Conservation (phyloP, 495 filamentous ascomycete species). For the Neurospora sp. region DNA sequence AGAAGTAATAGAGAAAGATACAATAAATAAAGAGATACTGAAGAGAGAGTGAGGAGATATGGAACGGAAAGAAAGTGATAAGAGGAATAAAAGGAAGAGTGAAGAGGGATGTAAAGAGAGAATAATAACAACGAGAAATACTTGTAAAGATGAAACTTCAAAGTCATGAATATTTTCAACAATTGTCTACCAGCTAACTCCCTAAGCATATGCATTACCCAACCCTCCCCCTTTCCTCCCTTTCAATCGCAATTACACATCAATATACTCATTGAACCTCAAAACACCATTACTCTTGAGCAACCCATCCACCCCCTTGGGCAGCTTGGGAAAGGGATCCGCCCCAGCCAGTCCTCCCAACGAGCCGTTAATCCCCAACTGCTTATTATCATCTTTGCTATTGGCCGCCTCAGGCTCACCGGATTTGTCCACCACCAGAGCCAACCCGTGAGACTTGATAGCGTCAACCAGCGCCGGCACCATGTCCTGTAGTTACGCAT, state of each 20-base stretch:
- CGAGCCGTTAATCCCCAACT: conserved; percentile 2
- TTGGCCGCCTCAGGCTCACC: conserved; percentile 20
- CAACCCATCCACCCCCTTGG: conserved; percentile 73
- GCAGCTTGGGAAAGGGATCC: conserved; percentile 37
- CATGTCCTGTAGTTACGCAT: conserved; percentile 67
- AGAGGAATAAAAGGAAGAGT: background rate
- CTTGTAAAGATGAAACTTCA: background rate
- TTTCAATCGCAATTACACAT: conserved; percentile 50
- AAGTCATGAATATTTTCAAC: background rate
- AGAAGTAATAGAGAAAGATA: too few species aligned
- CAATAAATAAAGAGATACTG: background rate
- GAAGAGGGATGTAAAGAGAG: background rate
- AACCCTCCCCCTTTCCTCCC: background rate
- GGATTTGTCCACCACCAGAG: conserved; percentile 83
- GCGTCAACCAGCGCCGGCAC: conserved; percentile 85
- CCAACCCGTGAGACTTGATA: conserved; percentile 87
- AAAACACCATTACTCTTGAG: conserved; percentile 78
- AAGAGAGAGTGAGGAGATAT: background rate
- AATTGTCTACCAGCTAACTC: background rate
- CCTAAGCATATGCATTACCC: background rate
- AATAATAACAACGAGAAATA: too few species aligned
- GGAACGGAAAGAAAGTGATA: background rate
- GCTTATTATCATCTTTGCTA: conserved; percentile 7
- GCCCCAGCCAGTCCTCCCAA: conserved; percentile 1
- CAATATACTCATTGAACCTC: conserved; percentile 87